phyloP scores from a whole-genome alignment of 225 moss, liverwort and hornwort species.

The Pseudoscleropodium purum region DNA sequence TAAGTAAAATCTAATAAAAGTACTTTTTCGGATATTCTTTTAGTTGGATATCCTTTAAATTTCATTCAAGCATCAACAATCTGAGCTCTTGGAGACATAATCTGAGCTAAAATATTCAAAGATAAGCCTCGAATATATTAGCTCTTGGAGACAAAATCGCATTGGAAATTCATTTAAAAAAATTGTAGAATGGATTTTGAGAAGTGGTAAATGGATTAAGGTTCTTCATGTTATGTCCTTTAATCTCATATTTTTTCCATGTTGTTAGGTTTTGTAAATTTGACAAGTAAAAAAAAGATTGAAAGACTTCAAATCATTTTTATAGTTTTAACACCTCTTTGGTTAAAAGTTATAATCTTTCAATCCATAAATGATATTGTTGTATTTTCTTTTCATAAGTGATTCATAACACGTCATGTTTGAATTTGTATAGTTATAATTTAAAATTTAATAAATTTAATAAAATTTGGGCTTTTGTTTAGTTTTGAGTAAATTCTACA shows the following conservation, averaged over 20 bases:
- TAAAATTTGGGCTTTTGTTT: not conserved
- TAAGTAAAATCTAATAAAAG: too few relatives aligned
- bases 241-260: not conserved
- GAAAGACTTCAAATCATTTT: not conserved
- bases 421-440: not conserved
- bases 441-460: not conserved
- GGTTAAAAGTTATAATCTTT: not conserved
- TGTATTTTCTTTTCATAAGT: not conserved
- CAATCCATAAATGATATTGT: not conserved
- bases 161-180: not conserved
- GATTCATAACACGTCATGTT: rapidly evolving
- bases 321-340: too few relatives aligned
- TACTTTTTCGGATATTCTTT: too few relatives aligned
- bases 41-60: too few relatives aligned
- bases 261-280: not conserved
- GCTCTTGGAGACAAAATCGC: rapidly evolving
- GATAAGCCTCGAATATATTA: not conserved
- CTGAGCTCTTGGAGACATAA: too few relatives aligned
- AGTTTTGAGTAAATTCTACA: not conserved
- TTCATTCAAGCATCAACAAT: not conserved
- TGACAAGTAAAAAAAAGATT: not conserved
- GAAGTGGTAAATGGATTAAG: rapidly evolving
- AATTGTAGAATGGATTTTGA: not conserved
- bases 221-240: not conserved
- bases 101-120: not conserved